Evolutionary conservation across 306 rosid genomes (phyloP).

Genomic region (Vigna unguiculata): DNA sequence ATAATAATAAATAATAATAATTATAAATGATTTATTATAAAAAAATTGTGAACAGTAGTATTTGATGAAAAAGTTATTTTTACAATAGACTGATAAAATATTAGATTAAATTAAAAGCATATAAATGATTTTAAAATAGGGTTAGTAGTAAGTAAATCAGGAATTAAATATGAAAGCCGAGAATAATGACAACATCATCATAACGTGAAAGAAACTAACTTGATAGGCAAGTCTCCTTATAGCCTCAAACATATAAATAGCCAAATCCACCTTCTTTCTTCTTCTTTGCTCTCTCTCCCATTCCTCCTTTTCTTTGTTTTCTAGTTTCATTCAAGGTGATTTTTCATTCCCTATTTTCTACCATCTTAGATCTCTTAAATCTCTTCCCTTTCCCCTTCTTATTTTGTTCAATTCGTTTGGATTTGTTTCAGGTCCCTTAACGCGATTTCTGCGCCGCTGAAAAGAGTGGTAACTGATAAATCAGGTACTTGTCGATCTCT

Average conservation of each 20-base stretch:
- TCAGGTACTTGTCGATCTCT: constrained; percentile 47
- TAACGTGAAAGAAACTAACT: constrained; percentile 41
- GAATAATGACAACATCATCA: constrained; percentile 37
- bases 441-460: neutral
- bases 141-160: neutral
- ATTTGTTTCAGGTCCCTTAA: constrained; percentile 27
- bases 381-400: neutral
- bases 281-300: constrained; percentile 8
- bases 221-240: constrained; percentile 43
- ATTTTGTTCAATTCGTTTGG: neutral
- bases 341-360: neutral
- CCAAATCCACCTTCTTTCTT: constrained; percentile 30
- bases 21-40: too few relatives aligned
- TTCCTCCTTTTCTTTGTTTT: constrained; percentile 19
- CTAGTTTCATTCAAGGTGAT: constrained; percentile 22
- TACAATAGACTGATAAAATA: neutral
- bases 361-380: neutral
- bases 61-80: too few relatives aligned
- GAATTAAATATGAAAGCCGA: constrained; percentile 23
- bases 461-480: constrained; percentile 22
- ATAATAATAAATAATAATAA: too few relatives aligned
- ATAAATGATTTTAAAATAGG: neutral
- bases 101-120: neutral
- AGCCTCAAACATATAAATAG: constrained; percentile 52
- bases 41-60: too few relatives aligned